These are phyloP conservation scores for Aspergillus diversus DNA, from an alignment of 495 filamentous ascomycete species.

Conservation along the genomic window DNA sequence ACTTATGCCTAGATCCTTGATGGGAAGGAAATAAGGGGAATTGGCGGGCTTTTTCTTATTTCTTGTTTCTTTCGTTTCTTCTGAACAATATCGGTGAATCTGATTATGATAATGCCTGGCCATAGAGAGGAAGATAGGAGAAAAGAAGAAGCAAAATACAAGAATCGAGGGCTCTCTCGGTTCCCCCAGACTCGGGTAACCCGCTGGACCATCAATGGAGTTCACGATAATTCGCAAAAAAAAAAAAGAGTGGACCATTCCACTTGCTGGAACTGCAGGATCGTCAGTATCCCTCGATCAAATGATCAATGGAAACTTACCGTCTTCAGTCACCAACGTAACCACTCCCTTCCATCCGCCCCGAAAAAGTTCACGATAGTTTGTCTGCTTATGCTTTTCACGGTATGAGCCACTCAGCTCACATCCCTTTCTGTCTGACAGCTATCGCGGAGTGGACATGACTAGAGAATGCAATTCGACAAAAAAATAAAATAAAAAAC, in stretches of 20 bases:
- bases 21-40: no score
- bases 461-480: no score
- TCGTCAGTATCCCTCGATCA: conserved; percentile 31
- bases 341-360: not conserved
- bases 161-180: conserved; percentile 12
- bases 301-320: conserved; percentile 25
- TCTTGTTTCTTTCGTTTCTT: not conserved
- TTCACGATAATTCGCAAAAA: not conserved
- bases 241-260: conserved; percentile 32
- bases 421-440: not conserved
- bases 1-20: no score
- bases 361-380: conserved; percentile 6
- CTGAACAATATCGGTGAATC: conserved; percentile 5
- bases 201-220: conserved; percentile 12
- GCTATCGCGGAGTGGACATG: not conserved
- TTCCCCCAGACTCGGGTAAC: conserved; percentile 33
- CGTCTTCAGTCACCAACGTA: conserved; percentile 27
- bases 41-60: no score
- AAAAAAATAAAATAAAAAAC: no score
- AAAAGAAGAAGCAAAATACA: not conserved
- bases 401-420: not conserved
- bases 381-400: not conserved
- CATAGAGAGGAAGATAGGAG: not conserved
- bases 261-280: conserved; percentile 21
- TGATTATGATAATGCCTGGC: not conserved